phyloP scores from a whole-genome alignment of 2,329 filamentous ascomycete genomes.

The Trichophyton benhamiae region DNA sequence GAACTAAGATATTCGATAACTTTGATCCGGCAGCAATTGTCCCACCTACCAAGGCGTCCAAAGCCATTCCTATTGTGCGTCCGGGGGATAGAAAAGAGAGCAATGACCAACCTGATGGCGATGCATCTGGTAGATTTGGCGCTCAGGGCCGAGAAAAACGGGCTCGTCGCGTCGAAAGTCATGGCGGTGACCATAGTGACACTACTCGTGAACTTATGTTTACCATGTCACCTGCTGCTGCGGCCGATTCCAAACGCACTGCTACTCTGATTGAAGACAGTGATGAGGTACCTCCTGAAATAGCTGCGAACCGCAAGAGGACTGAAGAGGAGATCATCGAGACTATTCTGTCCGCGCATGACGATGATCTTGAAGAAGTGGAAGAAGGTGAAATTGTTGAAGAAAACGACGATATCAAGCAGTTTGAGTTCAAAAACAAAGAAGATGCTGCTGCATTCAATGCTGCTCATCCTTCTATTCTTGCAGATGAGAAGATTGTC shows the following conservation, averaged over 20 bases:
- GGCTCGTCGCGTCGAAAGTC: conserved; percentile 41
- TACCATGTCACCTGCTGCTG: conserved; percentile 32
- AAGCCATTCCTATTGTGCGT: conserved; percentile 68
- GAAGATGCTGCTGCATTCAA: conserved; percentile 38
- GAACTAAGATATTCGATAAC: conserved; percentile 51
- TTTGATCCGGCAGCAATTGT: conserved; percentile 52
- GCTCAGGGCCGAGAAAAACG: conserved; percentile 65
- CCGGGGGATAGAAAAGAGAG: conserved; percentile 40
- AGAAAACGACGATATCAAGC: conserved; percentile 30
- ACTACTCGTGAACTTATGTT: conserved; percentile 69
- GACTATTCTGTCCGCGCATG: conserved; percentile 8
- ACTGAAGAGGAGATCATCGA: not conserved
- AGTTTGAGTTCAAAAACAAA: conserved; percentile 47
- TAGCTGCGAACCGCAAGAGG: not conserved
- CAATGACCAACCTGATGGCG: conserved; percentile 36
- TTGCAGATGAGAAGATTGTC: conserved; percentile 5
- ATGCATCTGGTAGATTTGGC: conserved; percentile 49
- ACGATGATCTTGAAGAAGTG: conserved; percentile 30
- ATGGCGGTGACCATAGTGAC: conserved; percentile 51
- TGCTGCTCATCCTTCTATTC: conserved; percentile 37
- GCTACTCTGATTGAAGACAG: conserved; percentile 23
- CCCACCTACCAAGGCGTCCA: conserved; percentile 59
- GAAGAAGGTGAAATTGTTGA: conserved; percentile 25
- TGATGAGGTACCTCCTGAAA: conserved; percentile 15
- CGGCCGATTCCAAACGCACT: conserved; percentile 19